Conservation (phyloP, 2,329 filamentous ascomycete genomes). For the Fusarium albidum region DNA sequence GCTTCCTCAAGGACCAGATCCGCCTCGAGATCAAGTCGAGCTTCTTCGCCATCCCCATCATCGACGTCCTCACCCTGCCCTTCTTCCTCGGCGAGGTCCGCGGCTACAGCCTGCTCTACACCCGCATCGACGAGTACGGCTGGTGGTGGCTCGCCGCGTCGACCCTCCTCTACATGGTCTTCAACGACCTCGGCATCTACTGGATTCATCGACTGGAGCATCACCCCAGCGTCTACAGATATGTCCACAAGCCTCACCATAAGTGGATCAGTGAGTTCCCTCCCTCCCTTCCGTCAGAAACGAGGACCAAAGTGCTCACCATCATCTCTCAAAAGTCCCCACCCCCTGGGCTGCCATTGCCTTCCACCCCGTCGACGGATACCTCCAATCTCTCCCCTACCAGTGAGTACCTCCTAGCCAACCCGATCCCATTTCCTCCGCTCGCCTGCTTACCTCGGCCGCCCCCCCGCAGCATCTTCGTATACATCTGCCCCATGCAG, state of each 20-base stretch:
- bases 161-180: slow-evolving; percentile 52
- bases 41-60: slow-evolving; percentile 52
- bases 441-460: too few species aligned
- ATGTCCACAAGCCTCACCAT: slow-evolving; percentile 58
- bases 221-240: slow-evolving; percentile 56
- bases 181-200: slow-evolving; percentile 56
- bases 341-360: slow-evolving; percentile 57
- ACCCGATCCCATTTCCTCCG: neutral
- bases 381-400: slow-evolving; percentile 55
- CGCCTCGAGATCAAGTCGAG: slow-evolving; percentile 54
- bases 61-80: slow-evolving; percentile 55
- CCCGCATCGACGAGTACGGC: slow-evolving; percentile 48
- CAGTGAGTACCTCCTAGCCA: slow-evolving; percentile 44
- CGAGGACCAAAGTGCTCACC: slow-evolving; percentile 4
- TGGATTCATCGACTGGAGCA: slow-evolving; percentile 58
- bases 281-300: neutral
- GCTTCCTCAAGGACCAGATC: slow-evolving; percentile 58
- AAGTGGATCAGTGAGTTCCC: slow-evolving; percentile 54
- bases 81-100: slow-evolving; percentile 58
- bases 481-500: slow-evolving; percentile 56
- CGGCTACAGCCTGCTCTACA: slow-evolving; percentile 54
- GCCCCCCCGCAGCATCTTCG: slow-evolving; percentile 46
- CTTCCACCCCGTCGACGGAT: slow-evolving; percentile 57
- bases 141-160: slow-evolving; percentile 51
- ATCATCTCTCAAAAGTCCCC: slow-evolving; percentile 47